Evolutionary conservation across 768 basidiomycete species (phyloP).

Genomic region (Neoboletus subvelutipes): DNA sequence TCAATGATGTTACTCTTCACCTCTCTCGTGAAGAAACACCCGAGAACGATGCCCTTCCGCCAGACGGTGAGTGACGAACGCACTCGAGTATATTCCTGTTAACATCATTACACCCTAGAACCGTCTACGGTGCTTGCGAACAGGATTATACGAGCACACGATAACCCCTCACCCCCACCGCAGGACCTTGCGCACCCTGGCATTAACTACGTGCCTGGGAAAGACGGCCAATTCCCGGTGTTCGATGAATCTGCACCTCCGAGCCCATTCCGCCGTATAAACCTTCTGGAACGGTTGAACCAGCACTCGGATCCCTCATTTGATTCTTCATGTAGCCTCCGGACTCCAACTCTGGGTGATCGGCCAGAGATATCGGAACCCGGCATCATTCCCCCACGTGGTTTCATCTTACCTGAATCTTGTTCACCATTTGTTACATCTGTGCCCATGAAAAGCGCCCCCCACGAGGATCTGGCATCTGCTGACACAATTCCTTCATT

Average conservation of each 20-base stretch:
- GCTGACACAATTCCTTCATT: conserved; percentile 7
- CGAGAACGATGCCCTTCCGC: conserved; percentile 42
- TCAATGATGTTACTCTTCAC: conserved; percentile 23
- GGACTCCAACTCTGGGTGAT: conserved; percentile 1
- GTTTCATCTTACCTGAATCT: conserved; percentile 45
- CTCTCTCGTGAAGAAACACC: conserved; percentile 48
- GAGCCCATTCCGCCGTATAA: conserved; percentile 34
- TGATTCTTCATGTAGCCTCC: not conserved
- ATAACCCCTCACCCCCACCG: conserved; percentile 75
- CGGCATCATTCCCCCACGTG: conserved; percentile 22
- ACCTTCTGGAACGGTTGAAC: conserved; percentile 29
- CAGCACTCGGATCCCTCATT: conserved; percentile 13
- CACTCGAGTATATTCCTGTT: conserved; percentile 4
- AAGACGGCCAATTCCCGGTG: conserved; percentile 17
- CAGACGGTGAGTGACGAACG: conserved; percentile 41
- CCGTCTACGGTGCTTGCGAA: conserved; percentile 67
- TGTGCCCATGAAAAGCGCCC: not conserved
- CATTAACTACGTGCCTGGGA: conserved; percentile 15
- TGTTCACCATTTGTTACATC: conserved; percentile 31
- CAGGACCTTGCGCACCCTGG: conserved; percentile 19
- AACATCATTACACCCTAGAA: conserved; percentile 39
- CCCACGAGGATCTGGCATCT: conserved; percentile 1
- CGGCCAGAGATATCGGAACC: conserved; percentile 1
- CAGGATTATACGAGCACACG: conserved; percentile 64
- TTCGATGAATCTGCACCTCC: conserved; percentile 22